These are phyloP conservation scores for Mycena rebaudengoi DNA, from an alignment of 768 basidiomycete genomes.

Conservation along the genomic window DNA sequence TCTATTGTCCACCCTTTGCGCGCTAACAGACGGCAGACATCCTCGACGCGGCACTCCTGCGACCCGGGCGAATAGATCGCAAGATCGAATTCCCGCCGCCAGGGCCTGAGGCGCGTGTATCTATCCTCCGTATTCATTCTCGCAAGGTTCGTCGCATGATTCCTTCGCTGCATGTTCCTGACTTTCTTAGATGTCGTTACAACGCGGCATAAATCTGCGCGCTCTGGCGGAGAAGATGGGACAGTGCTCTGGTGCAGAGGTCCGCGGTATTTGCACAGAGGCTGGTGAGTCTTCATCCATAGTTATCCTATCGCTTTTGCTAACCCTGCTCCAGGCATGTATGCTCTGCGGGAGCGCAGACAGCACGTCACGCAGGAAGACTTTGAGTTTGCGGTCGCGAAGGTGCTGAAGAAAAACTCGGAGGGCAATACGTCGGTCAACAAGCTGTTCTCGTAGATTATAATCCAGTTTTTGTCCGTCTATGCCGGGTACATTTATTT, in stretches of 20 bases:
- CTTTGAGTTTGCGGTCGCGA: conserved; percentile 98
- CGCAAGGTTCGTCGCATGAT: conserved; percentile 68
- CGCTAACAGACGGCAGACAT: conserved; percentile 69
- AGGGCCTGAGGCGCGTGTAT: conserved; percentile 94
- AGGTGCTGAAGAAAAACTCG: conserved; percentile 97
- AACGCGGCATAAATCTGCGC: conserved; percentile 97
- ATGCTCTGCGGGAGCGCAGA: conserved; percentile 91
- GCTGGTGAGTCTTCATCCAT: conserved; percentile 79
- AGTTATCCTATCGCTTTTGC: neutral
- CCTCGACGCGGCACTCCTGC: conserved; percentile 89
- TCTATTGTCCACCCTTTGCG: neutral
- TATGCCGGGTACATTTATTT: no score
- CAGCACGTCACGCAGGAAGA: conserved; percentile 99
- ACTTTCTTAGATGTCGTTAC: conserved; percentile 85
- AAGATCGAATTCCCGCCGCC: conserved; percentile 99
- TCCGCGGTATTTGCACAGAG: conserved; percentile 96
- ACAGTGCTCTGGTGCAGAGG: conserved; percentile 97
- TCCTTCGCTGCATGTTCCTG: neutral
- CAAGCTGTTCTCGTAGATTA: conserved; percentile 86
- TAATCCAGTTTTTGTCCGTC: no score
- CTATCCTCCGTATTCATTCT: conserved; percentile 97
- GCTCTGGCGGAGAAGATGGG: conserved; percentile 99
- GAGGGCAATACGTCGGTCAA: conserved; percentile 94
- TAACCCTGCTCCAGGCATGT: conserved; percentile 75
- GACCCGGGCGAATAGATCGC: conserved; percentile 93